Conservation (phyloP, 768 basidiomycete genomes). For the Lactifluus volemus region DNA sequence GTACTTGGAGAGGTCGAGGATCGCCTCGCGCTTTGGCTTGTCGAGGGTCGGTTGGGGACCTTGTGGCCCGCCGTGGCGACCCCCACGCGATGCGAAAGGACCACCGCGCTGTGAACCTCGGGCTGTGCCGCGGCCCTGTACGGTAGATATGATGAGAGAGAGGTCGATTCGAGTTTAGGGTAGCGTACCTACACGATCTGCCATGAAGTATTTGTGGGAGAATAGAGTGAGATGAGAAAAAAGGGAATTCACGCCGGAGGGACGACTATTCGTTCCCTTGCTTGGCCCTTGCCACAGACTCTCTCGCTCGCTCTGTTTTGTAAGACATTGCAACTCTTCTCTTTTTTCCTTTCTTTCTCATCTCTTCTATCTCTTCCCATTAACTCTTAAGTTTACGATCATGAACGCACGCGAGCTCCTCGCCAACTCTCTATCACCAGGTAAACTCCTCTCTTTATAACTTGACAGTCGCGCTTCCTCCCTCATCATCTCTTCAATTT, state of each 20-base stretch:
- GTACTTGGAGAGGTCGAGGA: conserved; percentile 92
- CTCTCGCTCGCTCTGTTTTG: neutral
- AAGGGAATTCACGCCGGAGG: too few relatives aligned
- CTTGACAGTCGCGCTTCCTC: conserved; percentile 21
- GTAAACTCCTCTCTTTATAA: conserved; percentile 36
- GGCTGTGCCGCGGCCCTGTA: conserved; percentile 50
- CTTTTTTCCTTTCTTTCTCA: conserved; percentile 6
- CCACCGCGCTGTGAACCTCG: conserved; percentile 38
- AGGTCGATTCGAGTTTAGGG: neutral
- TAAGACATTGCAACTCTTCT: neutral
- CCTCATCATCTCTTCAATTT: neutral
- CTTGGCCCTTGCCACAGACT: too few relatives aligned
- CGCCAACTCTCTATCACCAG: conserved; percentile 85
- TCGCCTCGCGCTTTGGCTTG: conserved; percentile 87
- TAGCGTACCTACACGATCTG: conserved; percentile 47
- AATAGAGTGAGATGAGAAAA: too few relatives aligned
- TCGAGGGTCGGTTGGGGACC: conserved; percentile 46
- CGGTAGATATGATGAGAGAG: conserved; percentile 26
- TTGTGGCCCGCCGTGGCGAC: conserved; percentile 42
- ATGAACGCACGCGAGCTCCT: conserved; percentile 93
- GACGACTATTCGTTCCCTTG: too few relatives aligned
- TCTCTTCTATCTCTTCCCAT: neutral
- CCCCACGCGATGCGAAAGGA: conserved; percentile 28
- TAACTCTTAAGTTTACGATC: conserved; percentile 26
- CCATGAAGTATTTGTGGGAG: conserved; percentile 25